Percentiles rank a stretch among this genome's conserved stretches.
These are phyloP conservation scores for Saccharum hybrid DNA, from an alignment of 202 grass and related monocot genomes.

Conservation along the genomic window DNA sequence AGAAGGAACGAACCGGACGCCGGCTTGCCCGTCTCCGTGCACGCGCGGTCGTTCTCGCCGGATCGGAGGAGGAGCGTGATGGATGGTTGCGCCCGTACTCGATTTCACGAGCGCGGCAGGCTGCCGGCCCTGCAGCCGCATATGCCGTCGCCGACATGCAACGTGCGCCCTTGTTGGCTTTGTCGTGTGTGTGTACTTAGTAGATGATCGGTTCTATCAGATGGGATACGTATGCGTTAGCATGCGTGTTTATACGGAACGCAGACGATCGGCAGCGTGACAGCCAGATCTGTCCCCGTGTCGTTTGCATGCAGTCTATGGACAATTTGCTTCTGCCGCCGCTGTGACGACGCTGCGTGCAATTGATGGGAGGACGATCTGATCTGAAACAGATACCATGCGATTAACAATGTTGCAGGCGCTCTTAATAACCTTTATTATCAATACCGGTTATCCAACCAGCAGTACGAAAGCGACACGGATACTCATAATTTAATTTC, in stretches of 20 bases:
- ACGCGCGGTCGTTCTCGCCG: conserved; percentile 38
- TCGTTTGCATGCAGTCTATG: conserved; percentile 14
- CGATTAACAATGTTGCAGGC: too few relatives aligned
- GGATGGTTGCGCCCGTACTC: background rate
- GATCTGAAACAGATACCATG: too few relatives aligned
- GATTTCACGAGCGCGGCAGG: conserved; percentile 40
- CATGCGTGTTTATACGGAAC: background rate
- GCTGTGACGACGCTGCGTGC: background rate
- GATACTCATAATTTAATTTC: too few relatives aligned
- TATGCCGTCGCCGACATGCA: conserved; percentile 39
- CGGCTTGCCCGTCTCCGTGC: background rate
- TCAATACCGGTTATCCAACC: too few relatives aligned
- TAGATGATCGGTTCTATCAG: background rate
- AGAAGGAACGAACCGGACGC: background rate
- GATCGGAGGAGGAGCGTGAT: background rate
- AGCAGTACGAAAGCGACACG: too few relatives aligned
- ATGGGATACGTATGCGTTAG: background rate
- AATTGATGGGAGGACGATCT: background rate
- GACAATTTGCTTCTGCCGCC: background rate
- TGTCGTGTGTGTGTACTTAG: background rate
- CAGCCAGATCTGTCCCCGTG: background rate
- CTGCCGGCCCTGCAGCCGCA: background rate
- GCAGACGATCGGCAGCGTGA: background rate
- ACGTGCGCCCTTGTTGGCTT: conserved; percentile 17
- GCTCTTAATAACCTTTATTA: too few relatives aligned